Conservation (phyloP, 83 land plant genomes). For the Picea engelmannii region DNA sequence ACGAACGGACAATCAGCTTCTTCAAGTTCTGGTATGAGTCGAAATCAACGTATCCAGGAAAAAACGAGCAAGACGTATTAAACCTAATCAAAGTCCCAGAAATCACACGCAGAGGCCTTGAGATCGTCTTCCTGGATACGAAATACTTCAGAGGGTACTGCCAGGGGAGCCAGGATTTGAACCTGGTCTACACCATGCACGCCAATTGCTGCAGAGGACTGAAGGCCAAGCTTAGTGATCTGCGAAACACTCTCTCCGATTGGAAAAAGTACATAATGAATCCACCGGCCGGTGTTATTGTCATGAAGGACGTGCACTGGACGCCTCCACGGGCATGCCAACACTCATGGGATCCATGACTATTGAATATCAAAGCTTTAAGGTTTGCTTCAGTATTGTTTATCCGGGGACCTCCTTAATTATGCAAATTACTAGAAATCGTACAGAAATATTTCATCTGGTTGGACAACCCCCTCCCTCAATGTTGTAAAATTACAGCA, state of each 20-base stretch:
- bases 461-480: too few species aligned
- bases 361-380: too few species aligned
- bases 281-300: not conserved
- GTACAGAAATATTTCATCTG: too few species aligned
- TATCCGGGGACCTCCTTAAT: too few species aligned
- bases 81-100: not conserved
- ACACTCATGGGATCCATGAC: not conserved
- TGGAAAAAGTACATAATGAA: slow-evolving; percentile 29
- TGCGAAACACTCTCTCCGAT: not conserved
- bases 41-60: not conserved
- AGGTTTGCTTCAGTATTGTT: too few species aligned
- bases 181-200: slow-evolving; percentile 56
- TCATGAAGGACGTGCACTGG: not conserved
- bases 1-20: not conserved
- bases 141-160: slow-evolving; percentile 71
- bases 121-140: slow-evolving; percentile 49
- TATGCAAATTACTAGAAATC: too few species aligned
- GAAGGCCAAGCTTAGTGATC: slow-evolving; percentile 36
- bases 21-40: not conserved
- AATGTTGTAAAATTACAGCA: too few species aligned
- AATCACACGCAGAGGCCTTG: slow-evolving; percentile 13
- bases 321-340: not conserved
- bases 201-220: slow-evolving; percentile 76
- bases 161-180: slow-evolving; percentile 35
- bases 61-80: not conserved